Evolutionary conservation across 345 rosid genomes (phyloP).

Genomic region (Balakata baccata): DNA sequence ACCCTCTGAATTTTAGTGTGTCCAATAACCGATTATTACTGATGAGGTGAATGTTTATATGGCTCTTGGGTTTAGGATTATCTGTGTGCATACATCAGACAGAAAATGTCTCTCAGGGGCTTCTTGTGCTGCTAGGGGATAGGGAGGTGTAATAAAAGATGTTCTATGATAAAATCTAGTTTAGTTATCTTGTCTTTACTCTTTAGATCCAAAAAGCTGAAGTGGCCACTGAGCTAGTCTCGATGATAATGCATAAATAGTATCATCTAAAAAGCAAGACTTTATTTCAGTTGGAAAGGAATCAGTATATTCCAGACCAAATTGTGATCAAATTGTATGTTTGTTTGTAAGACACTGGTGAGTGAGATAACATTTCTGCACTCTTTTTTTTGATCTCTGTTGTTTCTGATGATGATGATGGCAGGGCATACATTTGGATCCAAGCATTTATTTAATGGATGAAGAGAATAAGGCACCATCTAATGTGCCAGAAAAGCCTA

Average conservation of each 20-base stretch:
- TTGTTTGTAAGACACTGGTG: neutral
- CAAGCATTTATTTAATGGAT: constrained; percentile 93
- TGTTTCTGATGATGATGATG: constrained; percentile 21
- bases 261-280: neutral
- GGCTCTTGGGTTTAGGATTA: neutral
- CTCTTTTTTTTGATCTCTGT: constrained; percentile 12
- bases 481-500: constrained; percentile 37
- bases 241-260: neutral
- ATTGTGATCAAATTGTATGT: neutral
- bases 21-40: neutral
- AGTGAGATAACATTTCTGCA: neutral
- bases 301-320: neutral
- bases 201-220: neutral
- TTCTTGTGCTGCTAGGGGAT: neutral
- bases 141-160: neutral
- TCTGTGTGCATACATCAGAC: neutral
- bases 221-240: neutral
- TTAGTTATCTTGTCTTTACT: neutral
- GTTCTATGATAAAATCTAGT: neutral
- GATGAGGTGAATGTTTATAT: neutral
- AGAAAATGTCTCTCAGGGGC: neutral
- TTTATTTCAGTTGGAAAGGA: neutral
- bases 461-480: constrained; percentile 66
- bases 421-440: constrained; percentile 97
- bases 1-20: neutral